Conservation (phyloP, 2,329 filamentous ascomycete species). For the Verticillium dahliae region DNA sequence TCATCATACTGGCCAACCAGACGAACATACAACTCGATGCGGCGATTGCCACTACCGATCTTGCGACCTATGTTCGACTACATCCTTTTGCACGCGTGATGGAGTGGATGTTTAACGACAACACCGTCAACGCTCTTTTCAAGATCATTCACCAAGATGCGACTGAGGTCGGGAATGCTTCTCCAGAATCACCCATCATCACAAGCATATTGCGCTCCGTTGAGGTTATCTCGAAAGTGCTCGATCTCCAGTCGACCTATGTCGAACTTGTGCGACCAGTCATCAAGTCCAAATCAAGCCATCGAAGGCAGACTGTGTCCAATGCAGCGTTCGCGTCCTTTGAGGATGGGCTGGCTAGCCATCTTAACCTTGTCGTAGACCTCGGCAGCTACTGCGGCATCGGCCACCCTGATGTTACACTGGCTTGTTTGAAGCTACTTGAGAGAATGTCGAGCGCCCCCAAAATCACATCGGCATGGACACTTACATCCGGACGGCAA, state of each 20-base stretch:
- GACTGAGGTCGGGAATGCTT: slow-evolving; percentile 62
- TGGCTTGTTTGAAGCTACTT: slow-evolving; percentile 74
- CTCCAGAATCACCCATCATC: slow-evolving; percentile 74
- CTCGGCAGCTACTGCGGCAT: slow-evolving; percentile 83
- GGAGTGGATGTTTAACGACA: slow-evolving; percentile 97
- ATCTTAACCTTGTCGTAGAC: slow-evolving; percentile 72
- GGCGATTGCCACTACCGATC: slow-evolving; percentile 65
- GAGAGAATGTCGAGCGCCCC: slow-evolving; percentile 81
- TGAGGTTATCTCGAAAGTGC: slow-evolving; percentile 73
- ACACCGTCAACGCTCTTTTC: slow-evolving; percentile 74
- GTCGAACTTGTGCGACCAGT: slow-evolving; percentile 79
- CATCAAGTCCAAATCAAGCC: slow-evolving; percentile 59
- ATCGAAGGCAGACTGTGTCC: slow-evolving; percentile 55
- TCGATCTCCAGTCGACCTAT: slow-evolving; percentile 88
- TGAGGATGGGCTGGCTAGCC: slow-evolving; percentile 82
- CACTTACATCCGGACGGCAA: slow-evolving; percentile 19
- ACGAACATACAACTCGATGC: slow-evolving; percentile 69
- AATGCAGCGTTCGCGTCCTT: slow-evolving; percentile 80
- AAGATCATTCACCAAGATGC: slow-evolving; percentile 71
- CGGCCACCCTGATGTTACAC: slow-evolving; percentile 71
- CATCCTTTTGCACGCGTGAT: slow-evolving; percentile 93
- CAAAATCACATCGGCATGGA: slow-evolving; percentile 68
- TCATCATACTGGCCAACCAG: slow-evolving; percentile 78
- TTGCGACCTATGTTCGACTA: slow-evolving; percentile 74
- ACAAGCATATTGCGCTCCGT: slow-evolving; percentile 73